These are phyloP conservation scores for Geoglossum cookeanum DNA, from an alignment of 2,329 filamentous ascomycete species.

Conservation along the genomic window DNA sequence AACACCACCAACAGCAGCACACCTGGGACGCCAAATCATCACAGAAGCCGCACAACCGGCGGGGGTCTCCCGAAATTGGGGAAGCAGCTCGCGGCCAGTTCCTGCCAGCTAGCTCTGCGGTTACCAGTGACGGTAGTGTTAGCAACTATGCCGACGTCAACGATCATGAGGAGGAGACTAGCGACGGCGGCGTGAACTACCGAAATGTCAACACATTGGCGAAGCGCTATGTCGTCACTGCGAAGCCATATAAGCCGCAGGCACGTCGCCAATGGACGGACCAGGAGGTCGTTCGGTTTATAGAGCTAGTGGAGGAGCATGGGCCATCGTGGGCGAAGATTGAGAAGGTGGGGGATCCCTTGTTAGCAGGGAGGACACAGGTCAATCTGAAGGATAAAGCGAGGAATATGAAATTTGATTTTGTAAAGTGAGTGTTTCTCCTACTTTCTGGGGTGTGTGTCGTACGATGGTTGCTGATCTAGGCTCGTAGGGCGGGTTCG, in stretches of 20 bases:
- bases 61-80: background rate
- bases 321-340: constrained; percentile 31
- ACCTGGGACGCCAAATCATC: background rate
- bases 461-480: background rate
- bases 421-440: constrained; percentile 18
- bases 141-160: background rate
- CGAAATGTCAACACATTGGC: background rate
- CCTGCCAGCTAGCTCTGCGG: background rate
- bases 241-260: background rate
- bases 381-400: constrained; percentile 22
- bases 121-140: background rate
- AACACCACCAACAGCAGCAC: background rate
- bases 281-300: constrained; percentile 25
- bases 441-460: background rate
- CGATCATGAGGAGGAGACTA: background rate
- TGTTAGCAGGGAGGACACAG: constrained; percentile 9
- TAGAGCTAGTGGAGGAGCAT: constrained; percentile 27
- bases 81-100: background rate
- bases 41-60: background rate
- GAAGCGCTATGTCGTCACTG: background rate
- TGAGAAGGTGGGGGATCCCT: constrained; percentile 14
- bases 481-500: background rate
- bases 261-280: constrained; percentile 17
- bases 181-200: constrained; percentile 4
- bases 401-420: constrained; percentile 21